Evolutionary conservation across 108 stramenopile genomes (phyloP), one percentile per base, ranked within the genome.

Genomic region (Hondaea fermentalgiana): DNA sequence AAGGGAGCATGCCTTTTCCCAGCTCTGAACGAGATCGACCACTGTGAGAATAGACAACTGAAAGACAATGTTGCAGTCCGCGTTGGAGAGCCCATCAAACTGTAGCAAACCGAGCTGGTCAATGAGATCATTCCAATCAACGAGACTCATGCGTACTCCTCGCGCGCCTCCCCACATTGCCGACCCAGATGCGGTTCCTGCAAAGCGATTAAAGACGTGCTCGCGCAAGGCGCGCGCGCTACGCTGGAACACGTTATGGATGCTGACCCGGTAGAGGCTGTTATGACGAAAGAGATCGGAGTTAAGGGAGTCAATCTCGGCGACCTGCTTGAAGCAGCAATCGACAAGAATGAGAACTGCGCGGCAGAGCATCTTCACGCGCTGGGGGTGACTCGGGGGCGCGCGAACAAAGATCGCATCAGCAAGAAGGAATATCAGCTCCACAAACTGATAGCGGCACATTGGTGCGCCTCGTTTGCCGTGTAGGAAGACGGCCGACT

Each of bases 41-140:
- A 83, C 51, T 16, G 76, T 47, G n/a, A 83, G 51, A 3, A 83
- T 83, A 23, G 76, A 83, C 51, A 53, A 45, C 51, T 83, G 76
- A 83, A 83, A 83, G 49, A 83, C 23, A 83, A 83, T 35, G 51
- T 83, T 83, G 76, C 76, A 53, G 23, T 83, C 76, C 76, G 76
- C 76, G 28, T 53, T 53, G 45, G 49, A 53, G 16, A 83, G 28
- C 6, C 51, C 49, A 12, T 47, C 23, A 3, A 21, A 83, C 6
- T 28, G 6, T 0, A 83, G 76, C 76, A 53, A 23, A 8, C 51
- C 76, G 25, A 83, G 49, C 45, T 53, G 45, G 51, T 83, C 76
- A 6, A 83, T 47, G 45, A 83, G 51, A 6, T 53, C n/a, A 1
- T 83, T 83, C 76, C 76, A 83, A 23, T 83, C 76, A 1, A 25